Conservation (phyloP, 768 basidiomycete species). For the Boletus sp. region DNA sequence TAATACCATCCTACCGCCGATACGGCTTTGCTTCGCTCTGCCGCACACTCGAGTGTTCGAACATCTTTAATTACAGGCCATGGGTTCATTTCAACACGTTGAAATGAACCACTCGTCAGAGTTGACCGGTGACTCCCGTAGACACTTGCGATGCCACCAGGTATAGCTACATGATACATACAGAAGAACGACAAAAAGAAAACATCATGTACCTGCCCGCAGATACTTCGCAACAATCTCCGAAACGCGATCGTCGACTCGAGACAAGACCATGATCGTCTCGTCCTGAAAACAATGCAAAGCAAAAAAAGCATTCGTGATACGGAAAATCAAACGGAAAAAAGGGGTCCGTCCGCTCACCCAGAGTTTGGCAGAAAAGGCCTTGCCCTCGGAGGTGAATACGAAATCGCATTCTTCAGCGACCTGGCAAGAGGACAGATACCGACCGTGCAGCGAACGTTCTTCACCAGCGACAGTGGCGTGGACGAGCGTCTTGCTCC, state of each 20-base stretch:
- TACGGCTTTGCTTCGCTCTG: background rate
- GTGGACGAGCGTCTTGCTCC: slow-evolving; percentile 31
- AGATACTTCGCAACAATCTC: slow-evolving; percentile 15
- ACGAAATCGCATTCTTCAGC: slow-evolving; percentile 29
- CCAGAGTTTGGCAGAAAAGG: slow-evolving; percentile 27
- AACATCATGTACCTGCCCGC: background rate
- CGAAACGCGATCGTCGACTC: slow-evolving; percentile 12
- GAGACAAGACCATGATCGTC: slow-evolving; percentile 15
- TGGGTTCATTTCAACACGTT: too few relatives aligned
- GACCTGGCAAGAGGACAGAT: slow-evolving; percentile 21
- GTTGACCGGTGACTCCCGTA: too few relatives aligned
- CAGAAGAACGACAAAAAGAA: too few relatives aligned
- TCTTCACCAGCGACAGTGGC: slow-evolving; percentile 22
- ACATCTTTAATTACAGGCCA: background rate
- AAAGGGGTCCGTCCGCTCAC: slow-evolving; percentile 12
- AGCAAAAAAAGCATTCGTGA: too few relatives aligned
- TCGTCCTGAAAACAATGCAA: slow-evolving; percentile 9
- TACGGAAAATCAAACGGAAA: too few relatives aligned
- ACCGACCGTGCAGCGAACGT: slow-evolving; percentile 24
- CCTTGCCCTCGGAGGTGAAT: slow-evolving; percentile 26
- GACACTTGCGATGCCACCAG: background rate
- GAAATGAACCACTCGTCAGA: background rate
- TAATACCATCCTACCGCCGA: slow-evolving; percentile 9
- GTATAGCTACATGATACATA: background rate
- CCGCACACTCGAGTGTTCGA: background rate